Conservation (phyloP, 2,329 filamentous ascomycete species). For the Pyrenophora graminea region DNA sequence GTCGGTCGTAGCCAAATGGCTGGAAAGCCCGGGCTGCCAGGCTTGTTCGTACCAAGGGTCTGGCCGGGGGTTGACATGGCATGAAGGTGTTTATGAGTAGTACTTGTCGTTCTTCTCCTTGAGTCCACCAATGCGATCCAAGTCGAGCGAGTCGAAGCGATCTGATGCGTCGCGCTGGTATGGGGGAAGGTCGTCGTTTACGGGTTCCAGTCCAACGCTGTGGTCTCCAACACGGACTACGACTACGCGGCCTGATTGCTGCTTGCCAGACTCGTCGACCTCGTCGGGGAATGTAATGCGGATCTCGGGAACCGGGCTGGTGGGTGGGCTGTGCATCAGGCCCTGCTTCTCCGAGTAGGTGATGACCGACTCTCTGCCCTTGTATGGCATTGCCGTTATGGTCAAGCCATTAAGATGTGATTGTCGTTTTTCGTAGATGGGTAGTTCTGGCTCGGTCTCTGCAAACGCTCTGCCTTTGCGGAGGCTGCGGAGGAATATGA, state of each 20-base stretch:
- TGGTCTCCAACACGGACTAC: slow-evolving; percentile 89
- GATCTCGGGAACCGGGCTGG: slow-evolving; percentile 87
- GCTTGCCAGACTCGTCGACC: slow-evolving; percentile 79
- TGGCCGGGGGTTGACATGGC: slow-evolving; percentile 21
- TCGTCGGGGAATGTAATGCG: slow-evolving; percentile 98
- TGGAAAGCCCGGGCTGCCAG: slow-evolving; percentile 21
- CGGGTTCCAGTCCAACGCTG: slow-evolving; percentile 85
- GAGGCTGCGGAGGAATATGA: slow-evolving; percentile 74
- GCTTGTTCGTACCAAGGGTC: slow-evolving; percentile 17
- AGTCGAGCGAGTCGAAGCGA: slow-evolving; percentile 90
- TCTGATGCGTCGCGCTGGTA: slow-evolving; percentile 81
- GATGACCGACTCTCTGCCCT: slow-evolving; percentile 69
- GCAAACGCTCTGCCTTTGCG: slow-evolving; percentile 54
- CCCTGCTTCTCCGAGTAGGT: slow-evolving; percentile 80
- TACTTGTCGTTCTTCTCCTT: slow-evolving; percentile 79
- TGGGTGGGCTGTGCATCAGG: slow-evolving; percentile 72
- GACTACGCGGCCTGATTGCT: slow-evolving; percentile 83
- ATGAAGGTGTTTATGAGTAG: slow-evolving; percentile 31
- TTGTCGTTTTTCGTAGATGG: slow-evolving; percentile 66
- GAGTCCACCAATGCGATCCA: slow-evolving; percentile 90
- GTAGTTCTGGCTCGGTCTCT: slow-evolving; percentile 59
- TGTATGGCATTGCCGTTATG: slow-evolving; percentile 50
- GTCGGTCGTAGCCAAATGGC: slow-evolving; percentile 47
- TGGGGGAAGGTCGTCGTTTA: slow-evolving; percentile 78
- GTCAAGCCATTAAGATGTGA: slow-evolving; percentile 63